Base-by-base conservation (phyloP, 139 green algal genomes). In the Coccomyxa sp. region DNA sequence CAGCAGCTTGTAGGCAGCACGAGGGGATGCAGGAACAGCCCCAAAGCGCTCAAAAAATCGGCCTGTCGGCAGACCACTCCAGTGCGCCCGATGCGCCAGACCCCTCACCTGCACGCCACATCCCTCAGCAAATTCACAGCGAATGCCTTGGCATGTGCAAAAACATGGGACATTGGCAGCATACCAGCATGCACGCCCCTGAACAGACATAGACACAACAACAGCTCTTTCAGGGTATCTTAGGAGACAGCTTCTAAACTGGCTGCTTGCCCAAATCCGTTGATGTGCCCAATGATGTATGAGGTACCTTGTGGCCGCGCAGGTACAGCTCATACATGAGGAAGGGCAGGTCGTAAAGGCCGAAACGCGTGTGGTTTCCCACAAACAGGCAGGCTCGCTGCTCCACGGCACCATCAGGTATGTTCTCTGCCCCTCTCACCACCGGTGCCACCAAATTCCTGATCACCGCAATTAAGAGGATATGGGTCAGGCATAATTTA, bases 291-390 rank as follows among this genome's bases (percentile, higher is more conserved):
- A 7, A 11, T 51, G 38, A 7, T 51, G 38, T 51, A 51, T 11
- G 38, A 51, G 3, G 7, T n/a, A 93, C 89, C 84, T 91, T 88
- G 87, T 94, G 93, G 27, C 93, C 93, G 18, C 91, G 60, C 15
- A 94, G 66, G 85, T 92, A 95, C 58, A 96, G 87, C 87, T 96
- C 92, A 60, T 91, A 88, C 66, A 95, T 79, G 51, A 88, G 77
- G 79, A 95, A 87, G 0, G 91, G 92, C 28, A 90, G 88, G 88
- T 96, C 93, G 84, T 96, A 96, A 45, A 95, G 78, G 7, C 93
- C 93, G 45, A 94, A 90, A n/a, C 85, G 85, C 27, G 90, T 90
- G 84, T 96, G 93, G 81, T 96, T 96, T 67, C 91, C 91, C 32
- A 96, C 93, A 86, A 96, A 95, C 76, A 96, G 90, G 81, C 95